Evolutionary conservation across 1,139 yeast species (phyloP).

Genomic region (Hyphopichia buzzinii): DNA sequence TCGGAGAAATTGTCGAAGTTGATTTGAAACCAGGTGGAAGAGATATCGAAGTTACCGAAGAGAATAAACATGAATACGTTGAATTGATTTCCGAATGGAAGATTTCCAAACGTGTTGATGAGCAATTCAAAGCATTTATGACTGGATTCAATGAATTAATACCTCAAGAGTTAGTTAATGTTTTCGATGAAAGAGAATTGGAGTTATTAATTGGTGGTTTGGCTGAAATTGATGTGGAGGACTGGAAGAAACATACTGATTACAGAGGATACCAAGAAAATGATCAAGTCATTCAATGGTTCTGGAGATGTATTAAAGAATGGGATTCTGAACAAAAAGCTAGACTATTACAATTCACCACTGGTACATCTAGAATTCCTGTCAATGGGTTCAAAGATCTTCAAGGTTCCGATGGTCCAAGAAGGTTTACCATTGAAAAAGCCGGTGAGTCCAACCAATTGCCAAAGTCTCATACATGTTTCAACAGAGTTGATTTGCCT

Average conservation of each 20-base stretch:
- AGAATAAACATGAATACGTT: conserved; percentile 91
- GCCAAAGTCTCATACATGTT: conserved; percentile 96
- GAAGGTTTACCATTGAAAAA: conserved; percentile 96
- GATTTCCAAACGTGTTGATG: conserved; percentile 88
- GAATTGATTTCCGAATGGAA: conserved; percentile 96
- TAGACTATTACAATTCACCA: conserved; percentile 89
- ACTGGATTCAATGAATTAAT: conserved; percentile 96
- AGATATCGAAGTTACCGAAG: conserved; percentile 88
- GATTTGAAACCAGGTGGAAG: conserved; percentile 89
- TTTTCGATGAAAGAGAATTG: conserved; percentile 94
- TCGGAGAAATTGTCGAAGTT: conserved; percentile 87
- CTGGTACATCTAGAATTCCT: conserved; percentile 98
- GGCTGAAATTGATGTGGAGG: conserved; percentile 96
- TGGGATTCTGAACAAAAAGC: conserved; percentile 99
- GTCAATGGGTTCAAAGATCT: conserved; percentile 98
- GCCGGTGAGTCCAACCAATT: conserved; percentile 93
- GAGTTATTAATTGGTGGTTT: conserved; percentile 97
- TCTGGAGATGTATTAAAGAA: conserved; percentile 90
- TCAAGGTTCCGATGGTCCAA: conserved; percentile 98
- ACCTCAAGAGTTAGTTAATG: conserved; percentile 94
- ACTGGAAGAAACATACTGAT: conserved; percentile 98
- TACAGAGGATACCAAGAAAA: conserved; percentile 96
- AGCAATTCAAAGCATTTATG: conserved; percentile 93
- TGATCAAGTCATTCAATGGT: conserved; percentile 97
- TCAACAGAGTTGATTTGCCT: conserved; percentile 90